Evolutionary conservation across 371 early-diverging fungal species (phyloP).

Genomic region (Mortierella sp.): DNA sequence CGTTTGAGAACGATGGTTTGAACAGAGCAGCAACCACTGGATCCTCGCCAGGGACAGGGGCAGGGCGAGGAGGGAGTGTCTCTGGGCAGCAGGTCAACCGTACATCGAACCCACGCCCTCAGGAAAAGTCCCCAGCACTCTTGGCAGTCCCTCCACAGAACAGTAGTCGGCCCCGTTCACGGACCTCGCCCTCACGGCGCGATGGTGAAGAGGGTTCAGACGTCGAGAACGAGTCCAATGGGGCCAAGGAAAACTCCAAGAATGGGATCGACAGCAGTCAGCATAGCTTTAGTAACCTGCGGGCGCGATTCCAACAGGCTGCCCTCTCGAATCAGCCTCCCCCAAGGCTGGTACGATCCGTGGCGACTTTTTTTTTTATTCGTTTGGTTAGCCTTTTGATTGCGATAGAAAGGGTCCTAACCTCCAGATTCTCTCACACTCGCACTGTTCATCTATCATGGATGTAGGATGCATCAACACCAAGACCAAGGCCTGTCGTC

Average conservation of each 20-base stretch:
- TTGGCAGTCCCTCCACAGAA: neutral
- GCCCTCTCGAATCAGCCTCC: constrained; percentile 10
- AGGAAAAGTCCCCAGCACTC: constrained; percentile 1
- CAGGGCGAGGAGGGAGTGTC: constrained; percentile 5
- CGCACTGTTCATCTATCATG: neutral
- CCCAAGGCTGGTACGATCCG: constrained; percentile 20
- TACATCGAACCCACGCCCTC: constrained; percentile 18
- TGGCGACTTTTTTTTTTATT: too few relatives aligned
- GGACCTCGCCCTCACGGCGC: constrained; percentile 33
- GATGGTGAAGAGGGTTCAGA: too few relatives aligned
- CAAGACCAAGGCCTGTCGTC: constrained; percentile 22
- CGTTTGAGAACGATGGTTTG: constrained; percentile 44
- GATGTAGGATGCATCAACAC: constrained; percentile 23
- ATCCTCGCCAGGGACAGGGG: neutral
- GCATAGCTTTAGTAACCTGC: constrained; percentile 39
- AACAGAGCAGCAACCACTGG: neutral
- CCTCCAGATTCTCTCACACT: too few relatives aligned
- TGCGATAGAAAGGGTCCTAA: too few relatives aligned
- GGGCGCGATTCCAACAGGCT: constrained; percentile 46
- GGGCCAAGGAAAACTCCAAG: too few relatives aligned
- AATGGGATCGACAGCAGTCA: constrained; percentile 43
- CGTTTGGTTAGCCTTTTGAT: too few relatives aligned
- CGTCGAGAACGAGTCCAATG: too few relatives aligned
- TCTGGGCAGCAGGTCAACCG: constrained; percentile 5
- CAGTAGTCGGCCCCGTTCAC: constrained; percentile 31